Conservation (phyloP, 2,329 filamentous ascomycete genomes). For the Aspergillus pseudonomiae region DNA sequence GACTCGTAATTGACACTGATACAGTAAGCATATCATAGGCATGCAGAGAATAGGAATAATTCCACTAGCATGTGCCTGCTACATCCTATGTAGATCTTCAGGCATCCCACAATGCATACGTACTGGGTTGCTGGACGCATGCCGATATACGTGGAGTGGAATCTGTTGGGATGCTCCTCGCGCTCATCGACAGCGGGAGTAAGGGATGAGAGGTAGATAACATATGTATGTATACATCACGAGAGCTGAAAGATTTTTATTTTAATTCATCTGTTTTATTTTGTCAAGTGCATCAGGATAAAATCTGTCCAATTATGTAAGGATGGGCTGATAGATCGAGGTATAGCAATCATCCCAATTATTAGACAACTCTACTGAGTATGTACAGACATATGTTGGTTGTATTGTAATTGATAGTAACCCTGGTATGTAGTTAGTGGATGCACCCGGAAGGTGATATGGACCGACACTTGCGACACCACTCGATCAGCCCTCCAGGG, state of each 20-base stretch:
- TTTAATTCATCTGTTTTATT: background rate
- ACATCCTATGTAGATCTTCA: background rate
- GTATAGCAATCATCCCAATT: slow-evolving; percentile 4
- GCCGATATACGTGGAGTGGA: slow-evolving; percentile 2
- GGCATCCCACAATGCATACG: background rate
- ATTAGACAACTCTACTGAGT: background rate
- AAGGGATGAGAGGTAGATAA: background rate
- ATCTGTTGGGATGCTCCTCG: background rate
- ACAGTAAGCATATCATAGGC: slow-evolving; percentile 3
- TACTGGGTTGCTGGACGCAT: background rate
- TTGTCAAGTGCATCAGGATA: background rate
- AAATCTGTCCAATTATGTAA: background rate
- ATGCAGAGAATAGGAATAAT: background rate
- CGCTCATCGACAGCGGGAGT: background rate
- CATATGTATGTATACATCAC: background rate
- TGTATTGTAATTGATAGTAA: background rate
- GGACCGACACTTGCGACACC: background rate
- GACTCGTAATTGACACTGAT: background rate
- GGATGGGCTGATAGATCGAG: slow-evolving; percentile 5
- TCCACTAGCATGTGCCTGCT: background rate
- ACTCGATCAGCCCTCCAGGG: background rate
- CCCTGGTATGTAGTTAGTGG: background rate
- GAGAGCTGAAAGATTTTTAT: background rate
- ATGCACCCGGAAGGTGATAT: slow-evolving; percentile 8
- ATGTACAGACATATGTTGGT: background rate